Evolutionary conservation across 192 early-diverging fungal genomes (phyloP), one percentile per base, ranked within the genome.

Genomic region (Dissophora ornata): DNA sequence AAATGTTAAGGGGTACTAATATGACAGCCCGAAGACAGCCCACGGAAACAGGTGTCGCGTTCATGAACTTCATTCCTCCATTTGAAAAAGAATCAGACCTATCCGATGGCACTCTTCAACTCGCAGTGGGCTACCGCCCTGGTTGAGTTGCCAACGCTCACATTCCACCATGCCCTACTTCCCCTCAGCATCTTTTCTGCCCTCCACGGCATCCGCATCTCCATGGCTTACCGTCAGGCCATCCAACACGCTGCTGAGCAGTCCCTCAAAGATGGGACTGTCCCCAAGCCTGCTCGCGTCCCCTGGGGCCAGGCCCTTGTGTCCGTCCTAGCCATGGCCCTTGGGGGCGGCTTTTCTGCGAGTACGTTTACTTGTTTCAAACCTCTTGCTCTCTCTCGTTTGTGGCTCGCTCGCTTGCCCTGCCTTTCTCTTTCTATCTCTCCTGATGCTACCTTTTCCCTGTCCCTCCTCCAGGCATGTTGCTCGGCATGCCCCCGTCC

Each of bases 401-500:
- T 29, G 29, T 29, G 29, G 9, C 1, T 47, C 45, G 15, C 19
- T 47, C 40, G 26, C 40, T 26, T 2, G 33, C 32, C n/a, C n/a
- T n/a, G n/a, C n/a, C n/a, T n/a, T n/a, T n/a, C n/a, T n/a, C 36
- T 38, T 13, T 38, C 36, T 38, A 6, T 38, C 36, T 38, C 13
- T 58, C 12, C 56, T 44, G n/a, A 16, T 21, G 4, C 30, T 24
- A 11, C 34, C 28, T 41, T 45, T 51, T 24, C 46, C 5, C 5
- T 6, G 19, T 50, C 22, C n/a, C n/a, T 51, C 41, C 41, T 47
- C 21, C 52, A 77, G 73, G 73, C 53, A 62, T 77, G 28, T 44
- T 77, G 34, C 73, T 77, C 16, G 73, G 73, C 29, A 77, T 77
- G 73, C 73, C 73, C 32, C 73, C 73, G 3, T 62, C 73, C n/a